These are phyloP conservation scores for Priceomyces melissophilus DNA, from an alignment of 805 yeast genomes.

Conservation along the genomic window DNA sequence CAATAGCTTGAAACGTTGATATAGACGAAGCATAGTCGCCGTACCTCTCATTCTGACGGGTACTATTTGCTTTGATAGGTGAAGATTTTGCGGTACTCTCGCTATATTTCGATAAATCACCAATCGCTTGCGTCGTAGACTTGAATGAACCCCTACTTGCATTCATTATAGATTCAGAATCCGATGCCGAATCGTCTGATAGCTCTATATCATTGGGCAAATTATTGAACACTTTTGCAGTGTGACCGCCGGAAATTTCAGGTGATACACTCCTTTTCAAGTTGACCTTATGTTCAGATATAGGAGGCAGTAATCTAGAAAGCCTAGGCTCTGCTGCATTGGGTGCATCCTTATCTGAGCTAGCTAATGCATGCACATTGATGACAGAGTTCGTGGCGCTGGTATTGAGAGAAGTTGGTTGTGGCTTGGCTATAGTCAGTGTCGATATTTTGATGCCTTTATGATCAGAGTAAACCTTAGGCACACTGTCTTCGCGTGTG, in stretches of 20 bases:
- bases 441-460: constrained; percentile 30
- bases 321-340: neutral
- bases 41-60: constrained; percentile 8
- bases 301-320: neutral
- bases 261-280: neutral
- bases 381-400: constrained; percentile 32
- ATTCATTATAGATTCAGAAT: constrained; percentile 30
- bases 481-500: constrained; percentile 6
- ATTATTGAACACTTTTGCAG: constrained; percentile 40
- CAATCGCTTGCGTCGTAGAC: constrained; percentile 1
- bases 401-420: constrained; percentile 17
- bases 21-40: constrained; percentile 18
- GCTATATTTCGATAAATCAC: neutral
- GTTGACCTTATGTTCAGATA: neutral
- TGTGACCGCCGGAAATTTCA: constrained; percentile 17
- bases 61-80: constrained; percentile 23
- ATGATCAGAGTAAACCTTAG: constrained; percentile 36
- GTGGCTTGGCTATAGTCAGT: constrained; percentile 15
- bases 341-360: constrained; percentile 11
- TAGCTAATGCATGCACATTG: constrained; percentile 29
- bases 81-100: constrained; percentile 17
- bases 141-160: constrained; percentile 11
- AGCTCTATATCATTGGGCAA: constrained; percentile 46
- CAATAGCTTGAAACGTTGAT: constrained; percentile 24
- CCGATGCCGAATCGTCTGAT: constrained; percentile 45